A percentile compares a stretch with the other conserved stretches of the same genome.
Conservation (phyloP, 768 basidiomycete genomes). For the Mycena leptocephala region DNA sequence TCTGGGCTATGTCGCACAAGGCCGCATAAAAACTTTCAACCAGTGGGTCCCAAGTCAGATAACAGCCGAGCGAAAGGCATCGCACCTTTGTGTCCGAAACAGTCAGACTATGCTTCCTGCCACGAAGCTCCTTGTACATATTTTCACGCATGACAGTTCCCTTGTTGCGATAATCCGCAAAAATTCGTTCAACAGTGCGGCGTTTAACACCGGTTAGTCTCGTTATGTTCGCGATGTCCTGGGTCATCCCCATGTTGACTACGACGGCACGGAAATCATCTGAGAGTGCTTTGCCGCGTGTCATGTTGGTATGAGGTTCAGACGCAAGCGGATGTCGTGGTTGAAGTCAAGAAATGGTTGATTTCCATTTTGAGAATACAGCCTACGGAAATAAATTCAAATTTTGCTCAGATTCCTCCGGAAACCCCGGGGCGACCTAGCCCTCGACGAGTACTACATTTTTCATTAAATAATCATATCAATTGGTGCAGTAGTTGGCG, state of each 20-base stretch:
- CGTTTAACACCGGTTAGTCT: not conserved
- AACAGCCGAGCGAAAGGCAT: not conserved
- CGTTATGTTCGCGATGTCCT: not conserved
- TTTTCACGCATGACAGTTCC: constrained; percentile 11
- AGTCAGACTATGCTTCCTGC: not conserved
- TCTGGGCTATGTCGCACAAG: constrained; percentile 42
- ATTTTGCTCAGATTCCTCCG: not conserved
- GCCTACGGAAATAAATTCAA: not conserved
- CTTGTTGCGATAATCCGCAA: not conserved
- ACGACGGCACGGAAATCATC: not conserved
- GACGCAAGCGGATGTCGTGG: not conserved
- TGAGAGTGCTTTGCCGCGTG: not conserved
- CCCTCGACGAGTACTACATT: not conserved
- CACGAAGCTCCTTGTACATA: constrained; percentile 1
- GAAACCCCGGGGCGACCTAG: not conserved
- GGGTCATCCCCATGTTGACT: constrained; percentile 12
- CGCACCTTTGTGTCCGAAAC: not conserved
- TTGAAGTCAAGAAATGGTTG: not conserved
- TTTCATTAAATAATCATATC: not conserved
- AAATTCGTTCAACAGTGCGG: not conserved
- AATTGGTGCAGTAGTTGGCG: not conserved
- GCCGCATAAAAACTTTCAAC: constrained; percentile 34
- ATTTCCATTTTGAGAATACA: not conserved
- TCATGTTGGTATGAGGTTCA: not conserved
- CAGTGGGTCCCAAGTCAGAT: not conserved